Percentiles rank a stretch among this genome's conserved stretches.
phyloP scores from a whole-genome alignment of 1,284 basidiomycete genomes.

The Cryptococcus maquisensis region DNA sequence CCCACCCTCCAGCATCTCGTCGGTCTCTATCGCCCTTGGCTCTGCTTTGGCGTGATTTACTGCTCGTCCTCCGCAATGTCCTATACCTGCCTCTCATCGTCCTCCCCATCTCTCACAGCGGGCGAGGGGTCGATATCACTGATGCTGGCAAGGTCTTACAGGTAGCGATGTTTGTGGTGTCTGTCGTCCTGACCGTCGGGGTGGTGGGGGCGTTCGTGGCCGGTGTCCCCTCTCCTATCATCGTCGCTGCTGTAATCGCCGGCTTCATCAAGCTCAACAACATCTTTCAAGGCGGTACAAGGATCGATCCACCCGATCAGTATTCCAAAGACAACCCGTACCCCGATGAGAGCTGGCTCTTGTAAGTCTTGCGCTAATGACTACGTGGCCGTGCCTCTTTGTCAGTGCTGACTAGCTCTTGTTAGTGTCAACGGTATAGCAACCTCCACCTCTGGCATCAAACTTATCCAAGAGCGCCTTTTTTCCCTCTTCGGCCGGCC shows the following conservation, averaged over 20 bases:
- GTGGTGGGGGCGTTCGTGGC: slow-evolving; percentile 6
- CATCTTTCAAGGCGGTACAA: too few species aligned
- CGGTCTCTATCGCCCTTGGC: neutral
- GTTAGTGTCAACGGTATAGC: slow-evolving; percentile 37
- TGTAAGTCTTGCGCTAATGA: slow-evolving; percentile 26
- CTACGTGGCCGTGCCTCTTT: neutral
- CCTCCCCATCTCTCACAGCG: slow-evolving; percentile 4
- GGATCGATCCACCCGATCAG: neutral
- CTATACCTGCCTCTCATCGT: slow-evolving; percentile 16
- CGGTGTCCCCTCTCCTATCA: slow-evolving; percentile 13
- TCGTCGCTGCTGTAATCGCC: slow-evolving; percentile 4
- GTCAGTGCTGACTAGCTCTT: neutral
- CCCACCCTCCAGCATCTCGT: too few species aligned
- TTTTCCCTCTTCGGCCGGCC: slow-evolving; percentile 25
- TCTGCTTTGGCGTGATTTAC: slow-evolving; percentile 10
- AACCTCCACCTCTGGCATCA: slow-evolving; percentile 22
- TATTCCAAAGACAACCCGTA: slow-evolving; percentile 11
- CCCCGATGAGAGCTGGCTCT: slow-evolving; percentile 28
- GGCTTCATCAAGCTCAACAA: neutral
- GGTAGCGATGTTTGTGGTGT: slow-evolving; percentile 14
- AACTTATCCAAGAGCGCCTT: slow-evolving; percentile 23
- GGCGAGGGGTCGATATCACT: slow-evolving; percentile 10
- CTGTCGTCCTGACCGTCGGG: slow-evolving; percentile 15
- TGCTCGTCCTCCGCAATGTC: slow-evolving; percentile 10
- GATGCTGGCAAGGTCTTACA: slow-evolving; percentile 11